Conservation (phyloP, 2,329 filamentous ascomycete species). For the Fonsecaea erecta region DNA sequence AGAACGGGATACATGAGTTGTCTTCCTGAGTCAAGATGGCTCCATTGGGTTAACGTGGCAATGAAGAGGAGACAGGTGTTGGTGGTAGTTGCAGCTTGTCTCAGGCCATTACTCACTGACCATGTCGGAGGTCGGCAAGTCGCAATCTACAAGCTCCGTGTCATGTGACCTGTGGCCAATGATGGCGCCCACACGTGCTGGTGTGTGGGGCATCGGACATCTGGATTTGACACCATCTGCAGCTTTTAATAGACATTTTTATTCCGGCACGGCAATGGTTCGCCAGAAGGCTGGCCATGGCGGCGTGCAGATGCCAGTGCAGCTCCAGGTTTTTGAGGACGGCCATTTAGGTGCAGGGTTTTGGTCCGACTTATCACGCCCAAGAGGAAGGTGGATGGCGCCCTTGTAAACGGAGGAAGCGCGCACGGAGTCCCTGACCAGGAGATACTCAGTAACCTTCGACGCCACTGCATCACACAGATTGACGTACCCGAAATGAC, state of each 20-base stretch:
- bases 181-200: conserved; percentile 11
- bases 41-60: conserved; percentile 12
- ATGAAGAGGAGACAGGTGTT: conserved; percentile 5
- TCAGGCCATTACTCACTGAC: conserved; percentile 10
- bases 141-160: conserved; percentile 24
- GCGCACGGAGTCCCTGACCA: neutral
- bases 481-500: neutral
- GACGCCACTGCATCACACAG: neutral
- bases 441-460: neutral
- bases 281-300: neutral
- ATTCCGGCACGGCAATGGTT: conserved; percentile 7
- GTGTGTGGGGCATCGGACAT: conserved; percentile 12
- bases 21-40: neutral
- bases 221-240: conserved; percentile 17
- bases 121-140: conserved; percentile 26
- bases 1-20: neutral
- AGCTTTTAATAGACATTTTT: conserved; percentile 23
- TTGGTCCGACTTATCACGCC: neutral
- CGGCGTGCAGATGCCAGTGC: conserved; percentile 1
- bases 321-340: neutral
- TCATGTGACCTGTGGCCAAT: conserved; percentile 28
- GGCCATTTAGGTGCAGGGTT: neutral
- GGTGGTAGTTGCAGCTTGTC: conserved; percentile 12
- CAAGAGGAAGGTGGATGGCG: neutral
- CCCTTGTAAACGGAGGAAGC: neutral